These are phyloP conservation scores for Porcisia deanei DNA, from an alignment of 208 protist genomes.

Conservation along the genomic window DNA sequence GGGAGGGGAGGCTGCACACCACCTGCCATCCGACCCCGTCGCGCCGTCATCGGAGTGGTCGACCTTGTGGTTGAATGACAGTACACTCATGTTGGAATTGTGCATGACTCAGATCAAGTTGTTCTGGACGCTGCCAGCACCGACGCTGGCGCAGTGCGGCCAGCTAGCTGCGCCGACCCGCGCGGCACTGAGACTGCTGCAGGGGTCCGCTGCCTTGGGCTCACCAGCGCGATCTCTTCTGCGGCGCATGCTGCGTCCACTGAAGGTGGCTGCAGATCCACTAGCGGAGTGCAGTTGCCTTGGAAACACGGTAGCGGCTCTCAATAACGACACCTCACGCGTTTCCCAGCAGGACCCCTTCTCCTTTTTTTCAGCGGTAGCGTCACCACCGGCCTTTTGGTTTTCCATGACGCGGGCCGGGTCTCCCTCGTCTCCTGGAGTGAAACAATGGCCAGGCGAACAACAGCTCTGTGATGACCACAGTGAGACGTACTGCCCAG, in stretches of 20 bases:
- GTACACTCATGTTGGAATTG: slow-evolving; percentile 35
- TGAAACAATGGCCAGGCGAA: background rate
- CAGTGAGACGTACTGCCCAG: slow-evolving; percentile 21
- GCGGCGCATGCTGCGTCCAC: slow-evolving; percentile 16
- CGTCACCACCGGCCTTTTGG: background rate
- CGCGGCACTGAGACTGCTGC: slow-evolving; percentile 17
- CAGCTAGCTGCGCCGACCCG: slow-evolving; percentile 19
- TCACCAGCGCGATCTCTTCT: slow-evolving; percentile 18
- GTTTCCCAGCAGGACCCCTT: background rate
- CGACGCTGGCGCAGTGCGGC: slow-evolving; percentile 24
- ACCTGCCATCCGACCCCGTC: background rate
- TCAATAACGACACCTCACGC: background rate
- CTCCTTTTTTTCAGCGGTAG: background rate
- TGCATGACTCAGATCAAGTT: slow-evolving; percentile 41
- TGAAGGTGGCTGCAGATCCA: background rate
- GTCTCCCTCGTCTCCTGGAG: background rate
- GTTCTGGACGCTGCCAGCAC: slow-evolving; percentile 37
- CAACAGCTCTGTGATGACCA: background rate
- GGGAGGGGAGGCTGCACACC: background rate
- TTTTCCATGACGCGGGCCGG: background rate
- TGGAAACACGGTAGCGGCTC: background rate
- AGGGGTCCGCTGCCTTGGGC: slow-evolving; percentile 5
- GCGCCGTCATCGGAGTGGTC: background rate
- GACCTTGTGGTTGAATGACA: slow-evolving; percentile 32
- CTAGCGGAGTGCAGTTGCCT: slow-evolving; percentile 2